Base-by-base conservation (phyloP, 805 yeast species). In the Zygotorulaspora chibaensis region DNA sequence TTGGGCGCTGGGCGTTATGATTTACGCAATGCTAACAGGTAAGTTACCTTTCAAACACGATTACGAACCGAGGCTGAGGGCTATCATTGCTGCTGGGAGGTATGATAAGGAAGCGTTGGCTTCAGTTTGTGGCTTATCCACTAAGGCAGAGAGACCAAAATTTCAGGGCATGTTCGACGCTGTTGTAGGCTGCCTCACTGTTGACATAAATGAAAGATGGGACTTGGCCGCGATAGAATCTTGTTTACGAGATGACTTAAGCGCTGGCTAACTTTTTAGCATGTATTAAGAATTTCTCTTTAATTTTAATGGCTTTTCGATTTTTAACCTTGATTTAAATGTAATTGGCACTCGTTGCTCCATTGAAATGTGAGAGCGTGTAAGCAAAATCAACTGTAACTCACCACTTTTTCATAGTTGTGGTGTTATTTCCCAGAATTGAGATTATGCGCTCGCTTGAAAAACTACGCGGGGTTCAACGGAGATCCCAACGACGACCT, bases 1-100 rank as follows among this genome's bases (percentile, higher is more conserved):
- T 4, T 90, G 97, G 97, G 95, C 96, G 0, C 73, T 86, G 37
- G 98, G 97, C 3, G 86, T 89, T 0, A 67, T 85, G 51, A 55
- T 84, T 3, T 89, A 79, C 63, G 81, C 95, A 1, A 76, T 88
- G 78, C 65, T 82, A 25, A 75, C 80, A 18, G 90, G 95, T 0
- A 77, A 74, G 51, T 64, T 90, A 41, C 96, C 96, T 1, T 90
- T 90, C 67, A 81, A 80, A 48, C 96, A 89, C 60, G 77, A 77
- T n/a, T 85, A 81, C 61, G 89, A 86, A 56, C 95, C 96, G 9
- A 70, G 89, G 51, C 69, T 90, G 50, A 74, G 87, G 34, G 79
- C 85, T 10, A 75, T 80, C 71, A 90, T 90, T 35, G 65, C 80
- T 26, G 76, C 83, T 3, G 91, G 87, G 2, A 76, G 76, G 47